Conservation (phyloP, 1,139 yeast genomes). For the Yamadazyma jaroonii region DNA sequence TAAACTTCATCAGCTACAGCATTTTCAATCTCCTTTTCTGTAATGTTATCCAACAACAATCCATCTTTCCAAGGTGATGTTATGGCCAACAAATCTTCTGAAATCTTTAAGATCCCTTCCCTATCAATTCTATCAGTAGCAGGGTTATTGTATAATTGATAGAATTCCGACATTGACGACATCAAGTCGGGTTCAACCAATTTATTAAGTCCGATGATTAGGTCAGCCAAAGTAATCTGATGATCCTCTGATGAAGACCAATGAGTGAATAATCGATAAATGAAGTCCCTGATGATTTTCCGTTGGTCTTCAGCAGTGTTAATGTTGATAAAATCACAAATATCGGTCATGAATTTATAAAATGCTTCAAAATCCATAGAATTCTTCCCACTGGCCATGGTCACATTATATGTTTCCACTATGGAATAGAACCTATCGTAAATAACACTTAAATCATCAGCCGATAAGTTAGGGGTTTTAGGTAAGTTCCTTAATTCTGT, state of each 20-base stretch:
- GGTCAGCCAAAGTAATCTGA: conserved; percentile 63
- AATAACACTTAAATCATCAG: conserved; percentile 60
- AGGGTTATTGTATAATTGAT: conserved; percentile 61
- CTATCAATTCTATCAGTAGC: conserved; percentile 66
- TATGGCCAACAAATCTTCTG: conserved; percentile 80
- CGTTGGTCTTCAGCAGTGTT: conserved; percentile 23
- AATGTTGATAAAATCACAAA: conserved; percentile 72
- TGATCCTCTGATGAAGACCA: conserved; percentile 64
- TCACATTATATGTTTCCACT: conserved; percentile 61
- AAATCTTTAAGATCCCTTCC: conserved; percentile 77
- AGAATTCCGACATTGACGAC: conserved; percentile 76
- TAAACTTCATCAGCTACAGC: conserved; percentile 62
- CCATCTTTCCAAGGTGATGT: conserved; percentile 86
- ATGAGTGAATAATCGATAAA: conserved; percentile 59
- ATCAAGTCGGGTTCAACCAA: conserved; percentile 72
- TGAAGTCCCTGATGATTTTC: conserved; percentile 33
- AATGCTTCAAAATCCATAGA: conserved; percentile 74
- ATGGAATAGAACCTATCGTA: conserved; percentile 86
- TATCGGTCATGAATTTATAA: conserved; percentile 68
- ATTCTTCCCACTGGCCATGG: conserved; percentile 70
- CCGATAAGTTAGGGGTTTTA: conserved; percentile 58
- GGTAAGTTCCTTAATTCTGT: conserved; percentile 87
- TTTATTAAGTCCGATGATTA: conserved; percentile 70
- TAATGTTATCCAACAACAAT: conserved; percentile 53
- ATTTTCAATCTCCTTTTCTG: conserved; percentile 59